A percentile compares a stretch with the other conserved stretches of the same genome.
Evolutionary conservation across 2,329 filamentous ascomycete species (phyloP).

Genomic region (Thielaviopsis cerberus): DNA sequence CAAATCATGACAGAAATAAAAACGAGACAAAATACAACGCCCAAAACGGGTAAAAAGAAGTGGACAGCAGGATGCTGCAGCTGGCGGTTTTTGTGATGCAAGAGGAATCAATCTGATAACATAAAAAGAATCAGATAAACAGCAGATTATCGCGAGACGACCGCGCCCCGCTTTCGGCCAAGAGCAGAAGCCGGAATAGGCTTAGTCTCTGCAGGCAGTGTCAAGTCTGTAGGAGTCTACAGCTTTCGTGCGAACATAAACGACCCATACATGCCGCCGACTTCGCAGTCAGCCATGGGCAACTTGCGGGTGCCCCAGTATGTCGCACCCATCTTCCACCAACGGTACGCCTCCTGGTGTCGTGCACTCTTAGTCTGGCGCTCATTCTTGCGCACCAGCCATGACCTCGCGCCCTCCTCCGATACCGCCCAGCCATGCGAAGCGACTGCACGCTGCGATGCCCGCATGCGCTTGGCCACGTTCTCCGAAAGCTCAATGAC

Average conservation of each 20-base stretch:
- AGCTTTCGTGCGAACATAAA: constrained; percentile 45
- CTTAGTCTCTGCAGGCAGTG: neutral
- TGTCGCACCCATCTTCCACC: constrained; percentile 71
- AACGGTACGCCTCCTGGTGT: constrained; percentile 31
- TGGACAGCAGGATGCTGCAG: neutral
- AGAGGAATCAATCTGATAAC: neutral
- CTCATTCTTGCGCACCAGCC: constrained; percentile 43
- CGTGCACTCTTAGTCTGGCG: constrained; percentile 17
- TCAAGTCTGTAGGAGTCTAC: constrained; percentile 19
- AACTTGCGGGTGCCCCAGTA: constrained; percentile 82
- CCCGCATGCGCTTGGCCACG: constrained; percentile 44
- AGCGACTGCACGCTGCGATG: constrained; percentile 41
- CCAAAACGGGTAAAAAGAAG: constrained; percentile 3
- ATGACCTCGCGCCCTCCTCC: constrained; percentile 45
- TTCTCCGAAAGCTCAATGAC: constrained; percentile 60
- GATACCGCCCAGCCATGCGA: constrained; percentile 51
- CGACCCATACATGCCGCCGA: constrained; percentile 80
- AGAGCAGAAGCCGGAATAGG: constrained; percentile 1
- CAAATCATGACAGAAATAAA: neutral
- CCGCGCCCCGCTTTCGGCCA: constrained; percentile 1
- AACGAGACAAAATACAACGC: neutral
- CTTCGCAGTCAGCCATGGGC: constrained; percentile 76
- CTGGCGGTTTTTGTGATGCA: too few species aligned
- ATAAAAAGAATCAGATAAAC: neutral
- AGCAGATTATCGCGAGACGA: neutral